phyloP scores from a whole-genome alignment of 306 rosid genomes.

The Rosa multiflora region DNA sequence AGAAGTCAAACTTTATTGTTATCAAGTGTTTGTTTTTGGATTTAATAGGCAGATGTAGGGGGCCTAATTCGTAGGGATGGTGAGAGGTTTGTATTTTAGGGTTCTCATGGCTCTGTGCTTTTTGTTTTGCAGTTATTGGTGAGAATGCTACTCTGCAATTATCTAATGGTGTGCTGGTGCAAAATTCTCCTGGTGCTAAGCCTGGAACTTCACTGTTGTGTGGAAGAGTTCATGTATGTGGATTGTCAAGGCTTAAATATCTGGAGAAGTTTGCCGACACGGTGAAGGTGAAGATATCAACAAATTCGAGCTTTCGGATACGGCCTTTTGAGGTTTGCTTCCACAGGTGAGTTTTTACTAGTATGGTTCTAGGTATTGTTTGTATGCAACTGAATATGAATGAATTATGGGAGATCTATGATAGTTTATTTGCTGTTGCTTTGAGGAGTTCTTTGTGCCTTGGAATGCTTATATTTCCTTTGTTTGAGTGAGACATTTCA shows the following conservation, averaged over 20 bases:
- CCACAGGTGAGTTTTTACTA: constrained; percentile 60
- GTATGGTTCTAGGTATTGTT: not conserved
- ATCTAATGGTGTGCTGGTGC: constrained; percentile 53
- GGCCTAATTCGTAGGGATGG: not conserved
- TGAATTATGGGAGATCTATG: not conserved
- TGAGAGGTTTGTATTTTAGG: not conserved
- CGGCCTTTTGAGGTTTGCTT: constrained; percentile 70
- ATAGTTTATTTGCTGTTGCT: not conserved
- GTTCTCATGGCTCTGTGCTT: not conserved
- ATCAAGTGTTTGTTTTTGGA: not conserved
- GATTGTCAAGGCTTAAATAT: constrained; percentile 64
- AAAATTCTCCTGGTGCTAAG: constrained; percentile 64
- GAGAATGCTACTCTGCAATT: constrained; percentile 49
- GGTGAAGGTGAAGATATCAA: constrained; percentile 56
- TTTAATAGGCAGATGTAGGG: not conserved
- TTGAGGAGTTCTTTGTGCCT: not conserved
- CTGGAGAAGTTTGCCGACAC: constrained; percentile 59
- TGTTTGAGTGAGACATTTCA: too few relatives aligned
- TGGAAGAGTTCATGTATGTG: constrained; percentile 66
- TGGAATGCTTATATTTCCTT: too few relatives aligned
- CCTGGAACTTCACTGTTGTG: constrained; percentile 53
- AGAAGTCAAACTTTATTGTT: not conserved
- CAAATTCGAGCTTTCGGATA: constrained; percentile 34
- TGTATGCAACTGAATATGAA: not conserved
- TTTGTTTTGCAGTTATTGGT: constrained; percentile 46